Evolutionary conservation across 2,329 filamentous ascomycete genomes (phyloP).

Genomic region (Aureobasidium sp.): DNA sequence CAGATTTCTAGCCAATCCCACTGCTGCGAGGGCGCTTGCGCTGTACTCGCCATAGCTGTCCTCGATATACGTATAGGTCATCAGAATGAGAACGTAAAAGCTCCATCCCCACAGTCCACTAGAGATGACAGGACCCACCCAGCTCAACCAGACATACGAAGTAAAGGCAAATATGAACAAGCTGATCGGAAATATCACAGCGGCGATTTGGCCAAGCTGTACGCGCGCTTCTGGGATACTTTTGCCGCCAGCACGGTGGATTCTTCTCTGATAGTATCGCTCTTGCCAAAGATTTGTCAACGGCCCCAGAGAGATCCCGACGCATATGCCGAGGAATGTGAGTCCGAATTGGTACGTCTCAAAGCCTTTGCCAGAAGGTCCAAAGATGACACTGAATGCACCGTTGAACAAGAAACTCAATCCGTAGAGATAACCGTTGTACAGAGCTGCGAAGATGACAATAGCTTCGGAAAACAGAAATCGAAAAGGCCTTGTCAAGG

Average conservation of each 20-base stretch:
- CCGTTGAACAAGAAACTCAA: constrained; percentile 24
- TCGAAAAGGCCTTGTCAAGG: constrained; percentile 38
- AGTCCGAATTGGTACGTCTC: constrained; percentile 32
- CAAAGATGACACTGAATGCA: constrained; percentile 18
- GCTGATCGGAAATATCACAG: constrained; percentile 33
- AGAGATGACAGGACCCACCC: constrained; percentile 37
- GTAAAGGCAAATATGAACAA: constrained; percentile 43
- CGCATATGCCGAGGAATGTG: constrained; percentile 21
- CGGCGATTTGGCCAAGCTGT: constrained; percentile 35
- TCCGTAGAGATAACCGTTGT: constrained; percentile 41
- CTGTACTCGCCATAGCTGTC: constrained; percentile 33
- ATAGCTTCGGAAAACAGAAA: constrained; percentile 41
- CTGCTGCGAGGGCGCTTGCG: constrained; percentile 34
- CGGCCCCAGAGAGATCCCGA: constrained; percentile 23
- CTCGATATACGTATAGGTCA: constrained; percentile 30
- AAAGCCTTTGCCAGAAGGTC: constrained; percentile 37
- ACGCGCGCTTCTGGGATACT: constrained; percentile 36
- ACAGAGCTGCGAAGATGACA: constrained; percentile 38
- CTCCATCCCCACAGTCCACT: constrained; percentile 30
- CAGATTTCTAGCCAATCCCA: constrained; percentile 30
- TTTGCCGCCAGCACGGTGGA: constrained; percentile 23
- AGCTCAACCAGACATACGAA: constrained; percentile 29
- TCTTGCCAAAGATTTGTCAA: constrained; percentile 25
- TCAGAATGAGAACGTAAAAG: background rate
- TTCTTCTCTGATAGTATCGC: constrained; percentile 32